Evolutionary conservation across 169 alveolate genomes (phyloP), one percentile per base, ranked within the genome.

Genomic region (Babesia ovata): DNA sequence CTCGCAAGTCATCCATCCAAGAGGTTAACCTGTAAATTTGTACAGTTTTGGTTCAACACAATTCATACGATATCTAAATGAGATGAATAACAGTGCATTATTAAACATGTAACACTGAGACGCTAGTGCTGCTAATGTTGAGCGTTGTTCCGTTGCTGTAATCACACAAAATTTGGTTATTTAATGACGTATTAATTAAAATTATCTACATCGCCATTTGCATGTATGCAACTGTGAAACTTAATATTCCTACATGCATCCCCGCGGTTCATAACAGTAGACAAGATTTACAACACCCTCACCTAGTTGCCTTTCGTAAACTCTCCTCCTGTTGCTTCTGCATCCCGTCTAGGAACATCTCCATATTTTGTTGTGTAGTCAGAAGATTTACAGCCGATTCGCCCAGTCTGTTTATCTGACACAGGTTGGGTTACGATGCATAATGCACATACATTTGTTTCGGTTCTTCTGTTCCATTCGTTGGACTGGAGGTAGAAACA

Each of bases 391-490:
- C 16, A 17, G 90, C 83, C 21, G 90, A 63, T 33, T 74, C 85
- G 11, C 85, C 77, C 39, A 83, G 72, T 48, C 57, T 63, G 48
- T 75, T 83, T 0, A 83, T 83, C 90, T 83, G 67, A 4, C n/a
- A 12, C 42, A 19, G 16, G 29, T 48, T 17, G 57, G 11, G 28
- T 13, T 7, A 14, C 28, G 12, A 19, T 33, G 33, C 17, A 61
- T 0, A n/a, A 19, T 2, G 29, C 45, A 65, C 84, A 65, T 54
- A 90, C 94, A 61, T 90, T 90, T 24, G 52, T 73, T 65, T 90
- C 94, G 11, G 94, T 90, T 59, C 91, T 63, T 24, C 75, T 77
- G 62, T 86, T 90, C 94, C 94, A 90, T 52, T 86, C 94, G 26
- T 61, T 56, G 17, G 94, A 81, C 63, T 90, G 94, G 24, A 90